These are phyloP conservation scores for Pseudogymnoascus sp. DNA, from an alignment of 2,329 filamentous ascomycete genomes.

Conservation along the genomic window DNA sequence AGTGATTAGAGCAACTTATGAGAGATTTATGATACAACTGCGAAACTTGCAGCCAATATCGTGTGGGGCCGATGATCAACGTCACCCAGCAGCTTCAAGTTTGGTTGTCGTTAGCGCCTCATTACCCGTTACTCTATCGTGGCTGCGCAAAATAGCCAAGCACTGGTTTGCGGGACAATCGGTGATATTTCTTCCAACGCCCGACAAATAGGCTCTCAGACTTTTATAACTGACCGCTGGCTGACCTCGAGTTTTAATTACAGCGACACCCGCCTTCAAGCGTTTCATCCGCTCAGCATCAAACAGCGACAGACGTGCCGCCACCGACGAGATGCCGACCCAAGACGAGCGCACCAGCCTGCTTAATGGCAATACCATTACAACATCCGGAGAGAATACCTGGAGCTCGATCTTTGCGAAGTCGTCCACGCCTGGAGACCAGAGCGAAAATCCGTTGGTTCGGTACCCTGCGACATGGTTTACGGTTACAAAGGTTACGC, in stretches of 20 bases:
- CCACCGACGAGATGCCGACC: conserved; percentile 13
- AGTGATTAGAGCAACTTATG: background rate
- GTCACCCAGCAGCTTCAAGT: background rate
- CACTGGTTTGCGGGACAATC: background rate
- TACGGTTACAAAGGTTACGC: conserved; percentile 27
- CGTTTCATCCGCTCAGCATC: background rate
- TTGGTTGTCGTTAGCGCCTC: conserved; percentile 3
- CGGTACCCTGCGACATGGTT: conserved; percentile 22
- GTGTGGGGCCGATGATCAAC: background rate
- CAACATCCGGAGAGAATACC: conserved; percentile 16
- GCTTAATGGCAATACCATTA: conserved; percentile 16
- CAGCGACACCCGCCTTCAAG: background rate
- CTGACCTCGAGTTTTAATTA: background rate
- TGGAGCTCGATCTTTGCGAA: conserved; percentile 20
- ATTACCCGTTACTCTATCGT: background rate
- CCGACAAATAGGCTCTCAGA: background rate
- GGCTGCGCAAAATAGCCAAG: conserved; percentile 6
- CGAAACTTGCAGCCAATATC: background rate
- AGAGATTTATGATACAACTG: conserved; percentile 4
- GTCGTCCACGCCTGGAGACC: conserved; percentile 23
- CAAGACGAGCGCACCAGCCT: conserved; percentile 22
- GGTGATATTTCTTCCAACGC: background rate
- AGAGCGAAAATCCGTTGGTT: conserved; percentile 25
- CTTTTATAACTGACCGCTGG: background rate
- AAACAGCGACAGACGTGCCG: background rate